These are phyloP conservation scores for Boletus holoroseus DNA, from an alignment of 1,284 basidiomycete species.

Conservation along the genomic window DNA sequence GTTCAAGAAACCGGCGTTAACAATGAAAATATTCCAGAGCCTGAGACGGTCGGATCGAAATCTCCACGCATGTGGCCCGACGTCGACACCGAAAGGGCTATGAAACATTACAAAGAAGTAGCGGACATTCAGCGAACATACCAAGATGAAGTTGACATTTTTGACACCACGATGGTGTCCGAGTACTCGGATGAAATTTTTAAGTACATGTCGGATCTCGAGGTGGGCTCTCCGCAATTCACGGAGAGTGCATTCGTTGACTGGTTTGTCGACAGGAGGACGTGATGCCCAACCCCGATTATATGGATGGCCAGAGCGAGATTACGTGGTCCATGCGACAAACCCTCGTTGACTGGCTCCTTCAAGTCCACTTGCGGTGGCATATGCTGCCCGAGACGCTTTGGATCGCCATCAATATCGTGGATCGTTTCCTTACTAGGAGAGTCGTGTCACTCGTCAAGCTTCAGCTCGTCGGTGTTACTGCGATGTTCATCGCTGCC, in stretches of 20 bases:
- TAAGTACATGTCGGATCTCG: constrained; percentile 88
- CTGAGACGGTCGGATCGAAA: constrained; percentile 37
- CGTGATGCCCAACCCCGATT: constrained; percentile 89
- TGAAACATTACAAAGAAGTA: constrained; percentile 54
- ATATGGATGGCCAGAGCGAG: constrained; percentile 93
- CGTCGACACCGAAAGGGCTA: constrained; percentile 52
- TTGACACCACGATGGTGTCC: constrained; percentile 95
- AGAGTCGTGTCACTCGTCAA: constrained; percentile 91
- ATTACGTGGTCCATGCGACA: constrained; percentile 96
- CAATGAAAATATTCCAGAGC: constrained; percentile 41
- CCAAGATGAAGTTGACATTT: constrained; percentile 77
- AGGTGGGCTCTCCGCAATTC: constrained; percentile 48
- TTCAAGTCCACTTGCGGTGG: constrained; percentile 96
- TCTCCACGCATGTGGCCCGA: constrained; percentile 63
- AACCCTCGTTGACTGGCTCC: constrained; percentile 95
- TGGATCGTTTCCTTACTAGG: constrained; percentile 94
- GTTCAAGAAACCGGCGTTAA: constrained; percentile 39
- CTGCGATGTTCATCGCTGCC: constrained; percentile 94
- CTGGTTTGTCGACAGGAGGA: constrained; percentile 50
- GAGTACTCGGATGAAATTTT: constrained; percentile 99
- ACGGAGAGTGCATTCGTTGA: constrained; percentile 2
- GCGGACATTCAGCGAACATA: constrained; percentile 67
- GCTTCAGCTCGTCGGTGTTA: constrained; percentile 96
- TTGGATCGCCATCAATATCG: constrained; percentile 96
- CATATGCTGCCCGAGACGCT: constrained; percentile 97